Evolutionary conservation across 192 early-diverging fungal species (phyloP).

Genomic region (Entomortierella chlamydospora): DNA sequence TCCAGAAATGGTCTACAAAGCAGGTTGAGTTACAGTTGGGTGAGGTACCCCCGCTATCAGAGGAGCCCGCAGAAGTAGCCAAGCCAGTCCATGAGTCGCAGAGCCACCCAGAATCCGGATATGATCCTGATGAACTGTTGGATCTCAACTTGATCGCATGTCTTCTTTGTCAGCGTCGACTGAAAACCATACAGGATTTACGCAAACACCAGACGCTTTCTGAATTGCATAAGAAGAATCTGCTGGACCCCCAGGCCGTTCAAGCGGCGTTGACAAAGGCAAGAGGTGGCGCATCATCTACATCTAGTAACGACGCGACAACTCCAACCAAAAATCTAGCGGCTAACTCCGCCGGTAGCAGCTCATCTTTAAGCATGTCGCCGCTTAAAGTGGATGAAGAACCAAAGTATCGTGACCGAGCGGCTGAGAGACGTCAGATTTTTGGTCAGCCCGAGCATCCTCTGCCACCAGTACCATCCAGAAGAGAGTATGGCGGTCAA

Average conservation of each 20-base stretch:
- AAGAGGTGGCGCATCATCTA: slow-evolving; percentile 5
- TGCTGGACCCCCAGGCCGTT: slow-evolving; percentile 20
- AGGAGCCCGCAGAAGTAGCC: background rate
- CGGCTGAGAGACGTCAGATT: slow-evolving; percentile 70
- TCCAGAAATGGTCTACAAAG: slow-evolving; percentile 46
- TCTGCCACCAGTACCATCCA: slow-evolving; percentile 23
- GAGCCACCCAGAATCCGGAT: background rate
- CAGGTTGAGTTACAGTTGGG: slow-evolving; percentile 33
- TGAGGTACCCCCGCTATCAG: background rate
- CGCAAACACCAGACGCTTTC: slow-evolving; percentile 66
- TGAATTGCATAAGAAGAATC: slow-evolving; percentile 67
- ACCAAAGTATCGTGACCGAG: slow-evolving; percentile 69
- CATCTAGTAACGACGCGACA: background rate
- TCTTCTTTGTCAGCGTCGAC: slow-evolving; percentile 70
- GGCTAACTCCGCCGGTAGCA: background rate
- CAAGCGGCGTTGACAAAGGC: slow-evolving; percentile 26
- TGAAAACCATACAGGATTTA: slow-evolving; percentile 62
- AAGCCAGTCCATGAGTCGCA: background rate
- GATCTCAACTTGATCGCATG: slow-evolving; percentile 64
- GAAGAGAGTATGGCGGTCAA: slow-evolving; percentile 14
- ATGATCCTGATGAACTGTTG: slow-evolving; percentile 43
- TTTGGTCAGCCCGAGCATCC: slow-evolving; percentile 68
- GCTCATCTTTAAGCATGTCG: background rate
- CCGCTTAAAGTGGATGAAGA: slow-evolving; percentile 16
- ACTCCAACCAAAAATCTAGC: background rate